Evolutionary conservation across 2,329 filamentous ascomycete species (phyloP), one percentile per base, ranked within the genome.

Genomic region (Alternaria burnsii): DNA sequence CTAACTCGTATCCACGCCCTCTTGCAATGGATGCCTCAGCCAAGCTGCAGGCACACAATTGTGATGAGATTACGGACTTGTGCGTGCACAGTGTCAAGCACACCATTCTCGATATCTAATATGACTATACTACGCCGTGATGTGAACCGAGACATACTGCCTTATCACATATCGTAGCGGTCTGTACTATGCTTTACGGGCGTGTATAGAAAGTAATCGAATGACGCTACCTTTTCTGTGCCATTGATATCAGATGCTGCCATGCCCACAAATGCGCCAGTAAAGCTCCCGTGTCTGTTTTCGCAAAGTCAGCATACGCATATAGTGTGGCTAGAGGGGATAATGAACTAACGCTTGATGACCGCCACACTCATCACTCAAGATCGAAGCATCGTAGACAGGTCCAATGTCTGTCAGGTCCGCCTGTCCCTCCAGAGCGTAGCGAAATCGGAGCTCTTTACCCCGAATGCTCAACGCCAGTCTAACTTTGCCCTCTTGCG

Each of bases 321-420:
- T 26, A 8, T 2, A 6, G 11, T 20, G 7, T 14, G 4, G 7
- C 8, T 12, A 14, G 28, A 3, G 20, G 20, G 22, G 10, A 16
- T 20, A 40, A 40, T 16, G 18, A 32, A 57, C 58, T 60, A 3
- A 60, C 58, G 79, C 82, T 61, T 84, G 82, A 62, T 89, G 86
- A 0, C 87, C 87, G 10, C 87, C 87, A 58, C 87, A 89, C 76
- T 89, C 87, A 66, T 89, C 87, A 11, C 83, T 86, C 8, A 89
- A 61, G 14, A 89, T 84, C 7, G 85, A 86, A 0, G 87, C 87
- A 66, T 89, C 86, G 44, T 84, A 83, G 1, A 86, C 82, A 0
- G 84, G 84, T 0, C 87, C 87, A 50, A 89, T 79, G 61, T 81
- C 76, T 68, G 80, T 79, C 60, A 86, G 34, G 1, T 72, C 63